These are phyloP conservation scores for Platanthera guangdongensis DNA, from an alignment of 106 monocot genomes.

Conservation along the genomic window DNA sequence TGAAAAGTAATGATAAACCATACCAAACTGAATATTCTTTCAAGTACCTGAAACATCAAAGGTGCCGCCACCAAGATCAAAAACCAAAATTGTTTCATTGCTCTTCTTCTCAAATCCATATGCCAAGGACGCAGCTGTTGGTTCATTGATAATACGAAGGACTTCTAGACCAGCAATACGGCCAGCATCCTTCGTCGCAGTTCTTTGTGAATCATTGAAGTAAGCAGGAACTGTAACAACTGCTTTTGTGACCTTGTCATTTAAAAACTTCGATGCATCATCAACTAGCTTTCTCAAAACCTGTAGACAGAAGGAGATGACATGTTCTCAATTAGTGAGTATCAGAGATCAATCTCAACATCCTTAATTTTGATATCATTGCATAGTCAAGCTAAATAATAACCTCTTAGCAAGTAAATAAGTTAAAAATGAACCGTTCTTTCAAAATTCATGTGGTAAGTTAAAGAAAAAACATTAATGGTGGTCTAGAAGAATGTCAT, in stretches of 20 bases:
- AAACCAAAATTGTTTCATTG: conserved; percentile 86
- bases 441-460: neutral
- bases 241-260: conserved; percentile 87
- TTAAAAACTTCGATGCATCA: conserved; percentile 80
- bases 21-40: neutral
- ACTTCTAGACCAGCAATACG: conserved; percentile 88
- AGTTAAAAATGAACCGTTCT: neutral
- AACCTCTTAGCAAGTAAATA: neutral
- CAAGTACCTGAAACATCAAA: conserved; percentile 86
- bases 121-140: conserved; percentile 72
- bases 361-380: neutral
- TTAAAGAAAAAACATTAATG: neutral
- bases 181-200: conserved; percentile 88
- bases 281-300: conserved; percentile 70
- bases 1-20: neutral
- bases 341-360: neutral
- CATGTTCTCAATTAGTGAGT: neutral
- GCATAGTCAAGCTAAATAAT: too few relatives aligned
- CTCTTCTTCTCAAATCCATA: conserved; percentile 96
- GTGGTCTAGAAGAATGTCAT: neutral
- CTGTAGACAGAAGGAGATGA: conserved; percentile 11
- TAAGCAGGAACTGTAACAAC: conserved; percentile 89
- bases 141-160: conserved; percentile 86
- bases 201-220: conserved; percentile 85
- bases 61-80: conserved; percentile 85